Conservation (phyloP, 768 basidiomycete genomes). For the Podaxis pistillaris region DNA sequence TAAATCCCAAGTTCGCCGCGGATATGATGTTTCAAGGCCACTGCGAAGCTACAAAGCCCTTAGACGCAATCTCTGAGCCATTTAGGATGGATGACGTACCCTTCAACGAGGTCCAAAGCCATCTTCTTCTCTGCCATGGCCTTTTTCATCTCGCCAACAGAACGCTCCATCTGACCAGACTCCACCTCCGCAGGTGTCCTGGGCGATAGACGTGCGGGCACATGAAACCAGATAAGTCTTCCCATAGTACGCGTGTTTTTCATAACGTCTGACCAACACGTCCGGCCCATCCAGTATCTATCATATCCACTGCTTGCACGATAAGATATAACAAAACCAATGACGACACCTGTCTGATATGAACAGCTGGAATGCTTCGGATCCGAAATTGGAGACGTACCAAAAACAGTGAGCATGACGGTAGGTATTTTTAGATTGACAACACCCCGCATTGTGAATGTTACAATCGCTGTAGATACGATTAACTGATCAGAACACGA, state of each 20-base stretch:
- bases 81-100: constrained; percentile 30
- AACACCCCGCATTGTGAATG: constrained; percentile 37
- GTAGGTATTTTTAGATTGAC: constrained; percentile 47
- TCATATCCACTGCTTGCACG: constrained; percentile 63
- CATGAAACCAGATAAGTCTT: constrained; percentile 62
- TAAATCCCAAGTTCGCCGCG: constrained; percentile 61
- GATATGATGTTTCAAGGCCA: constrained; percentile 62
- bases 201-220: constrained; percentile 45
- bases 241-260: constrained; percentile 46
- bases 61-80: not conserved
- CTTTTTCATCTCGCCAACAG: constrained; percentile 41
- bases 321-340: constrained; percentile 68
- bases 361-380: not conserved
- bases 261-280: constrained; percentile 56
- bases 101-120: constrained; percentile 59
- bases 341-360: constrained; percentile 39
- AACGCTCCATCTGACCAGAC: constrained; percentile 28
- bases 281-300: constrained; percentile 60
- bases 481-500: not conserved
- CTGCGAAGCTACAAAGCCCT: constrained; percentile 39
- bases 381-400: constrained; percentile 27
- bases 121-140: constrained; percentile 62
- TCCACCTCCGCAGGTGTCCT: constrained; percentile 38
- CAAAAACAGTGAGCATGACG: constrained; percentile 61
- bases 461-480: constrained; percentile 36